A percentile compares a stretch with the other conserved stretches of the same genome.
These are phyloP conservation scores for Croton setiger DNA, from an alignment of 441 rosid genomes.

Conservation along the genomic window DNA sequence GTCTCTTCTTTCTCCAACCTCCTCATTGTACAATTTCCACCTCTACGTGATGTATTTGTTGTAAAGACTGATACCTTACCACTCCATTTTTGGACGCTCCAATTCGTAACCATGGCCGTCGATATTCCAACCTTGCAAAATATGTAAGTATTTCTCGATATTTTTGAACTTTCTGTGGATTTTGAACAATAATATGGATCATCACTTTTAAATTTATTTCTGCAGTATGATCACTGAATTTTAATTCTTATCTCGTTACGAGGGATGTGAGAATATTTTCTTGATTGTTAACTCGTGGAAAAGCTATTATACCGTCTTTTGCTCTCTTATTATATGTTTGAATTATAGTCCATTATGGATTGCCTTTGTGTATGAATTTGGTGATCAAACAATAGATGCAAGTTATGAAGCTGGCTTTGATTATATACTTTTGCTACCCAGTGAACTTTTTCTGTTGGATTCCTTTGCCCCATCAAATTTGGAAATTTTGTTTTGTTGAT, in stretches of 20 bases:
- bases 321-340: conserved; percentile 6
- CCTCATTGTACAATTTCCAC: too few relatives aligned
- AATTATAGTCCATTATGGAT: not conserved
- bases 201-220: not conserved
- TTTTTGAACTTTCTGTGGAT: not conserved
- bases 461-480: not conserved
- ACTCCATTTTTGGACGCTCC: not conserved
- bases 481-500: not conserved
- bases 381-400: not conserved
- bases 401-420: not conserved
- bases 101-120: conserved; percentile 26
- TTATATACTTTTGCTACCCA: not conserved
- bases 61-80: too few relatives aligned
- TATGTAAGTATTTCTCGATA: conserved; percentile 23
- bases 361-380: not conserved
- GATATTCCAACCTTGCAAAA: conserved; percentile 28
- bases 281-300: conserved; percentile 4
- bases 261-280: not conserved
- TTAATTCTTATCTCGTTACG: not conserved
- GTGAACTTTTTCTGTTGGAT: not conserved
- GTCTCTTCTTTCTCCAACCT: too few relatives aligned
- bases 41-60: too few relatives aligned
- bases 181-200: not conserved
- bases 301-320: not conserved
- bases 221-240: not conserved